Evolutionary conservation across 1,284 basidiomycete species (phyloP).

Genomic region (Leccinum pachyderme): DNA sequence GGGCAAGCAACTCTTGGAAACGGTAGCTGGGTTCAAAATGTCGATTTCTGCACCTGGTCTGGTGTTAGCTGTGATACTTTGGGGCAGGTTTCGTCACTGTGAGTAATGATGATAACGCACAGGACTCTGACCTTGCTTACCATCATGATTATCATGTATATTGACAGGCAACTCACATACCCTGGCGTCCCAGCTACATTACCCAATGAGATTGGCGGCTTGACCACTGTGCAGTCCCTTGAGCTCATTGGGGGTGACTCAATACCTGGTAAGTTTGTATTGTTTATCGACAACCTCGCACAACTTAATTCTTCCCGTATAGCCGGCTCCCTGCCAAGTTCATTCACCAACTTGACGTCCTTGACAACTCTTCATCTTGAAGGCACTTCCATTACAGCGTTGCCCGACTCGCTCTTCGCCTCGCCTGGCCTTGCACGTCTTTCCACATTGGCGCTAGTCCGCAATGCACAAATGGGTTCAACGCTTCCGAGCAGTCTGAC

Average conservation of each 20-base stretch:
- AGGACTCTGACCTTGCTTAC: background rate
- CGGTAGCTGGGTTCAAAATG: conserved; percentile 48
- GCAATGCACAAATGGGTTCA: conserved; percentile 46
- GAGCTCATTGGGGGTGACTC: conserved; percentile 42
- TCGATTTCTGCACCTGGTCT: conserved; percentile 48
- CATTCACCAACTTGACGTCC: conserved; percentile 39
- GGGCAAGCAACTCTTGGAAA: conserved; percentile 41
- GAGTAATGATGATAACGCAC: conserved; percentile 20
- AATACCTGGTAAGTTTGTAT: conserved; percentile 37
- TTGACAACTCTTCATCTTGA: conserved; percentile 45
- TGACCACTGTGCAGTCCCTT: conserved; percentile 41
- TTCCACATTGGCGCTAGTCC: conserved; percentile 42
- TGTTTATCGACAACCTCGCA: background rate
- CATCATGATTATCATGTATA: background rate
- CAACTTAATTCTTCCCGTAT: background rate
- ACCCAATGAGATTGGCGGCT: conserved; percentile 43
- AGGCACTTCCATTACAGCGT: conserved; percentile 42
- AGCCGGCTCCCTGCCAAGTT: conserved; percentile 42
- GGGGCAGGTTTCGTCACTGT: conserved; percentile 46
- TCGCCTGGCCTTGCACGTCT: conserved; percentile 35
- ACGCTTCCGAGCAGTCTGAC: conserved; percentile 39
- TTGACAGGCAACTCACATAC: conserved; percentile 41
- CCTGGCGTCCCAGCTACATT: conserved; percentile 47
- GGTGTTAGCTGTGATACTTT: conserved; percentile 45
- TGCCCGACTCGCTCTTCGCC: conserved; percentile 39